A percentile compares a stretch with the other conserved stretches of the same genome.
phyloP scores from a whole-genome alignment of 805 yeast genomes.

The Kodamaea sagamina region DNA sequence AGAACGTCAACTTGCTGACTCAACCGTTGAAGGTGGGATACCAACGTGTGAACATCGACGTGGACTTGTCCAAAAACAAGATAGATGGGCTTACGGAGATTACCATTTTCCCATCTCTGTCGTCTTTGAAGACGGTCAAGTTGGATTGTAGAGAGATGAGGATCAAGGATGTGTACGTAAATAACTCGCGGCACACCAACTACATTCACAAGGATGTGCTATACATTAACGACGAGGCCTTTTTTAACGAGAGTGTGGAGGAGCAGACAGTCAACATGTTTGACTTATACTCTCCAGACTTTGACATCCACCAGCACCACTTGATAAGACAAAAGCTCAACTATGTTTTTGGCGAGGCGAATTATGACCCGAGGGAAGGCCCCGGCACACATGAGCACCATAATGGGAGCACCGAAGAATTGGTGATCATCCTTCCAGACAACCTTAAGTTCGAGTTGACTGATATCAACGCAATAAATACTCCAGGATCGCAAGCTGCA shows the following conservation, averaged over 20 bases:
- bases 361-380: conserved; percentile 29
- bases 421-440: conserved; percentile 64
- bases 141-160: conserved; percentile 80
- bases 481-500: conserved; percentile 32
- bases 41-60: conserved; percentile 78
- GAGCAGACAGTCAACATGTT: conserved; percentile 32
- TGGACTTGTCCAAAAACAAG: conserved; percentile 63
- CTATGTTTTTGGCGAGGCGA: conserved; percentile 52
- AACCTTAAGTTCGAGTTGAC: conserved; percentile 61
- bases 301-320: conserved; percentile 59
- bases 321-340: conserved; percentile 53
- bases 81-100: conserved; percentile 80
- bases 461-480: conserved; percentile 40
- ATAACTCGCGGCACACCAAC: conserved; percentile 51
- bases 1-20: conserved; percentile 19
- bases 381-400: conserved; percentile 13
- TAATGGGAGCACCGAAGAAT: conserved; percentile 59
- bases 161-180: conserved; percentile 65
- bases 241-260: conserved; percentile 29
- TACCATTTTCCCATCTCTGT: conserved; percentile 70
- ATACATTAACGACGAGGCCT: conserved; percentile 37
- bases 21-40: conserved; percentile 75
- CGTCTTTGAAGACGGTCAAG: conserved; percentile 56
- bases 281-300: conserved; percentile 44
- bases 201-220: conserved; percentile 59